Evolutionary conservation across 129 eudicot species (phyloP).

Genomic region (Gnaphalium uliginosum): DNA sequence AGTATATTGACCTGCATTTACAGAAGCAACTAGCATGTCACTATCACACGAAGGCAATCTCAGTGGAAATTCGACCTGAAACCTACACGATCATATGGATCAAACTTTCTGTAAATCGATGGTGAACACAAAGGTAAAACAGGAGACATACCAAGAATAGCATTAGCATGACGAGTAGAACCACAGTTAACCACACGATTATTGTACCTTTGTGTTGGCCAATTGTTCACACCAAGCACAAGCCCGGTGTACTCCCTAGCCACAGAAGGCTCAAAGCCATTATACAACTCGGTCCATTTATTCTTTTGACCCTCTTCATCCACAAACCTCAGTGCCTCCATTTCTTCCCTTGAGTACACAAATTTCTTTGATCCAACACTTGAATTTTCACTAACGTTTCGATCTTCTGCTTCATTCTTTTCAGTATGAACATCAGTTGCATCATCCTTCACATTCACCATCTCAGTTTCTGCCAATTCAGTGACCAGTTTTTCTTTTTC

Average conservation of each 20-base stretch:
- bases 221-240: conserved; percentile 16
- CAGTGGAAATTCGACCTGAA: conserved; percentile 26
- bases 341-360: conserved; percentile 31
- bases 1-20: conserved; percentile 15
- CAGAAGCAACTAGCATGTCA: conserved; percentile 30
- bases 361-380: conserved; percentile 25
- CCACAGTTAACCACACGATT: conserved; percentile 30
- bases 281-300: conserved; percentile 30
- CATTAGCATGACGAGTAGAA: conserved; percentile 20
- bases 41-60: conserved; percentile 1
- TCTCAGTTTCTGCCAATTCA: conserved; percentile 18
- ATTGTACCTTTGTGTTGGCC: conserved; percentile 33
- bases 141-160: conserved; percentile 36
- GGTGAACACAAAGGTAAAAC: conserved; percentile 35
- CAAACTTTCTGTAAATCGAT: conserved; percentile 27
- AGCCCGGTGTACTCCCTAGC: conserved; percentile 38
- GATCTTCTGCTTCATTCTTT: conserved; percentile 22
- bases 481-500: conserved; percentile 24
- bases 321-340: conserved; percentile 42
- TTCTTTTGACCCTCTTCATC: conserved; percentile 28
- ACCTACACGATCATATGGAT: conserved; percentile 20
- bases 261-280: conserved; percentile 29
- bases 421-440: not conserved
- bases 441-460: conserved; percentile 26
- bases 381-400: conserved; percentile 1